Evolutionary conservation across 257 asterid species (phyloP).

Genomic region (Paulownia fortunei): DNA sequence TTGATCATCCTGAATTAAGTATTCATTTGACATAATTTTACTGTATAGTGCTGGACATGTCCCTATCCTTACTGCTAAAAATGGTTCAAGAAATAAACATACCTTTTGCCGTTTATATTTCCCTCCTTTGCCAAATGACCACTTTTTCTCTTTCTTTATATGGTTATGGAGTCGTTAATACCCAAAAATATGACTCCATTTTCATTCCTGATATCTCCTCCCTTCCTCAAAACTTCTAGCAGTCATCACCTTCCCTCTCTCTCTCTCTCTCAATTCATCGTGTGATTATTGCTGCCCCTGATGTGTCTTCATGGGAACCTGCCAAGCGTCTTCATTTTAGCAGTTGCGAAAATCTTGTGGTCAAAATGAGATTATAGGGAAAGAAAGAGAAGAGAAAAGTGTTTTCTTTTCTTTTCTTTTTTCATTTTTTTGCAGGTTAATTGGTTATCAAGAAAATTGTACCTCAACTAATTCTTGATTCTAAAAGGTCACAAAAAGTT

Average conservation of each 20-base stretch:
- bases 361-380: background rate
- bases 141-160: background rate
- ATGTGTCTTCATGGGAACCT: background rate
- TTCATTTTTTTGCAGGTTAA: background rate
- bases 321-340: background rate
- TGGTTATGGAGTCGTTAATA: background rate
- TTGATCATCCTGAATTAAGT: background rate
- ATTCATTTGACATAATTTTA: background rate
- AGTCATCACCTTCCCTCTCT: background rate
- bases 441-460: background rate
- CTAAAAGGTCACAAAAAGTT: too few species aligned
- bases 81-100: background rate
- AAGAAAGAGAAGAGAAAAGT: background rate
- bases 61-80: too few species aligned
- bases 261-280: background rate
- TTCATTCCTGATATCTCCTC: background rate
- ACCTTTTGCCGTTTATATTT: background rate
- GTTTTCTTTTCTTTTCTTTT: background rate
- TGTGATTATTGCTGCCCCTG: background rate
- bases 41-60: background rate
- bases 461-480: too few species aligned
- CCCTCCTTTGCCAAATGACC: background rate
- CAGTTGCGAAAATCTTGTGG: background rate
- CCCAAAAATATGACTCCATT: background rate
- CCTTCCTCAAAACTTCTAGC: background rate